A percentile compares a stretch with the other conserved stretches of the same genome.
These are phyloP conservation scores for Stylonectria norvegica DNA, from an alignment of 2,329 filamentous ascomycete species.

Conservation along the genomic window DNA sequence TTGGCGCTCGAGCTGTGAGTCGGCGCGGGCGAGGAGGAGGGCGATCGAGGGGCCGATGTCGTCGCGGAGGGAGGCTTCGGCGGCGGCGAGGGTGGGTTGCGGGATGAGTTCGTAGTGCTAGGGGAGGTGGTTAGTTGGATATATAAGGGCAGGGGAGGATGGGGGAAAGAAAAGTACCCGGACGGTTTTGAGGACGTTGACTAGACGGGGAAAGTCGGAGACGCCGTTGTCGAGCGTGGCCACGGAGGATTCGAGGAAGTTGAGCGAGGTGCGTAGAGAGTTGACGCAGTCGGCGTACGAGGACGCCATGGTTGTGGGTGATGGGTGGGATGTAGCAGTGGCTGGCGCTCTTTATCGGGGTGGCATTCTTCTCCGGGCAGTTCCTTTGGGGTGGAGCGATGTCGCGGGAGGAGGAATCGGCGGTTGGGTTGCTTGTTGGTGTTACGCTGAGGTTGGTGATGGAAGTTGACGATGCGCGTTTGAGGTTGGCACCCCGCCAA, in stretches of 20 bases:
- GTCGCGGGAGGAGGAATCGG: no score
- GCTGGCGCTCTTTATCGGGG: no score
- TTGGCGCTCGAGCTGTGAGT: slow-evolving; percentile 77
- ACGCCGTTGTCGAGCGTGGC: slow-evolving; percentile 54
- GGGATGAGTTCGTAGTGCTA: slow-evolving; percentile 93
- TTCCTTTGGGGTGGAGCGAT: no score
- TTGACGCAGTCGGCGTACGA: slow-evolving; percentile 57
- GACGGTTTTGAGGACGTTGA: slow-evolving; percentile 54
- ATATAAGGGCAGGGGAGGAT: not conserved
- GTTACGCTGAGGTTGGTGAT: no score
- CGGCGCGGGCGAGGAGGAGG: slow-evolving; percentile 74
- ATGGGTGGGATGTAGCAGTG: no score
- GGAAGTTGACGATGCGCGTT: no score
- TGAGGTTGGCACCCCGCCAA: no score
- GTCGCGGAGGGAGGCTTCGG: slow-evolving; percentile 78
- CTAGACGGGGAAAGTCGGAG: slow-evolving; percentile 55
- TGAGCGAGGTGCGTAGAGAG: slow-evolving; percentile 57
- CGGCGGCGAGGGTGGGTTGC: slow-evolving; percentile 74
- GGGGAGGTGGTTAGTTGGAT: not conserved
- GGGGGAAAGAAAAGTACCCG: slow-evolving; percentile 41
- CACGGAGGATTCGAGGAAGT: slow-evolving; percentile 59
- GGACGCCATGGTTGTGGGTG: slow-evolving; percentile 22
- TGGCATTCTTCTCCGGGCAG: no score
- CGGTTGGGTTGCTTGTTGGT: no score
- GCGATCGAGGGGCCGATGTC: slow-evolving; percentile 87